Percentiles rank a stretch among this genome's conserved stretches.
These are phyloP conservation scores for Hypoxylon sp. DNA, from an alignment of 2,329 filamentous ascomycete species.

Conservation along the genomic window DNA sequence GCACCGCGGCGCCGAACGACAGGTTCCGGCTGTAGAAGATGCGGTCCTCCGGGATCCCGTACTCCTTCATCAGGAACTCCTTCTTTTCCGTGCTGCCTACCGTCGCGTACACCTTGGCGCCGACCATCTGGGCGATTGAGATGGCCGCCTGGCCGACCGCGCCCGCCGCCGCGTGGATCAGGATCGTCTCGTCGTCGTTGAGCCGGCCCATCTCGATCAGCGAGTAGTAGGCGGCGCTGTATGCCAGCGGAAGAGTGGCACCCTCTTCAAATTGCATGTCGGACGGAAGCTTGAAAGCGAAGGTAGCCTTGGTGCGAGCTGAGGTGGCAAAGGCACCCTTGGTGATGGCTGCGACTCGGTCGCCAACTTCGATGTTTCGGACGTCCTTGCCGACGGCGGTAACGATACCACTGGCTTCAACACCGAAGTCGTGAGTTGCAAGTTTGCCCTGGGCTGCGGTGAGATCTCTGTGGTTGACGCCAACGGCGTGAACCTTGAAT, in stretches of 20 bases:
- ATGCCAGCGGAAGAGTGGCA: conserved; percentile 47
- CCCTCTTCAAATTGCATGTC: conserved; percentile 48
- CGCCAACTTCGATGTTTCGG: conserved; percentile 45
- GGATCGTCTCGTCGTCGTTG: conserved; percentile 44
- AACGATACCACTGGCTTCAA: conserved; percentile 48
- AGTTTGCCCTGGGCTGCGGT: conserved; percentile 48
- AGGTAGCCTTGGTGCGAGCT: conserved; percentile 45
- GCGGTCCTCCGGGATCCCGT: conserved; percentile 43
- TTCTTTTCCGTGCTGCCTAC: conserved; percentile 47
- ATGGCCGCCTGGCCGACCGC: conserved; percentile 50
- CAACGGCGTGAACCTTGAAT: conserved; percentile 47
- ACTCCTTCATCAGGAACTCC: conserved; percentile 48
- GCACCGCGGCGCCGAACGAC: conserved; percentile 45
- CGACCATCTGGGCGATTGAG: conserved; percentile 47
- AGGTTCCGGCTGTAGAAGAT: conserved; percentile 48
- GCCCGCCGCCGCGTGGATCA: conserved; percentile 48
- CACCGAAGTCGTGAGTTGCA: conserved; percentile 43
- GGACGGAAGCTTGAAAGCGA: conserved; percentile 47
- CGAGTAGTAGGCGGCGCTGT: conserved; percentile 47
- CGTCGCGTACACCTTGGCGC: conserved; percentile 47
- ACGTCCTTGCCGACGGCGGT: conserved; percentile 45
- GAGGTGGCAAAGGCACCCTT: conserved; percentile 51
- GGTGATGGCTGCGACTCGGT: conserved; percentile 54
- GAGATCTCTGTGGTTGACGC: conserved; percentile 49
- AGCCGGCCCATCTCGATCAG: conserved; percentile 46